Base-by-base conservation (phyloP, 192 early-diverging fungal genomes). In the Funneliformis geosporum region DNA sequence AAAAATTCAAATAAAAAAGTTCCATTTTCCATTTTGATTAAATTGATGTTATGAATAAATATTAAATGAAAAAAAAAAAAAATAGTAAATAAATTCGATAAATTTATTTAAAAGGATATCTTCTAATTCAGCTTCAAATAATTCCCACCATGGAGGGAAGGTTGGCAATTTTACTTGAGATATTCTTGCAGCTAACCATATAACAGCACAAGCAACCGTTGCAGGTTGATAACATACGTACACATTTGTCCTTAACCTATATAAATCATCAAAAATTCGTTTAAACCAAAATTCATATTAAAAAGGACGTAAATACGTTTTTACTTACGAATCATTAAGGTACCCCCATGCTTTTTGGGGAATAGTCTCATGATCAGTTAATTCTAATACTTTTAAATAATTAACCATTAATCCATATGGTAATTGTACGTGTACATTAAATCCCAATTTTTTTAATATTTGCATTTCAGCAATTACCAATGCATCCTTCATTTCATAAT, bases 381-480 rank as follows among this genome's bases (percentile, higher is more conserved):
- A 78, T 39, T 91, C 93, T 50, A 99, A 85, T 33, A 92, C 89
- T 50, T 91, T 91, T 81, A 99, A 80, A 83, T 97, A 99, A 79
- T 97, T 97, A 75, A 98, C 90, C 91, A 99, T 92, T 69, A 96
- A 90, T 23, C 93, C 94, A 83, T 99, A 96, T n/a, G 98, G 96
- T 16, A 96, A 89, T 83, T 97, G 93, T 2, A 99, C 97, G 78
- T 98, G 96, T 6, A 98, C 96, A 81, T 97, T 95, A 83, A 99
- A 99, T 10, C 92, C 96, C 8, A 99, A 88, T 43, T 90, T 89
- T 16, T 91, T 91, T 43, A 99, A 86, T 38, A 99, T 93, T 73
- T 95, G 92, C 85, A 96, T 90, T 83, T 99, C 98, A 59, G 89
- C 93, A 46, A 90, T 84, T 7, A 96, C 87, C 74, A 95, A 83